These are phyloP conservation scores for Claviceps maximensis DNA, from an alignment of 2,329 filamentous ascomycete species.

Conservation along the genomic window DNA sequence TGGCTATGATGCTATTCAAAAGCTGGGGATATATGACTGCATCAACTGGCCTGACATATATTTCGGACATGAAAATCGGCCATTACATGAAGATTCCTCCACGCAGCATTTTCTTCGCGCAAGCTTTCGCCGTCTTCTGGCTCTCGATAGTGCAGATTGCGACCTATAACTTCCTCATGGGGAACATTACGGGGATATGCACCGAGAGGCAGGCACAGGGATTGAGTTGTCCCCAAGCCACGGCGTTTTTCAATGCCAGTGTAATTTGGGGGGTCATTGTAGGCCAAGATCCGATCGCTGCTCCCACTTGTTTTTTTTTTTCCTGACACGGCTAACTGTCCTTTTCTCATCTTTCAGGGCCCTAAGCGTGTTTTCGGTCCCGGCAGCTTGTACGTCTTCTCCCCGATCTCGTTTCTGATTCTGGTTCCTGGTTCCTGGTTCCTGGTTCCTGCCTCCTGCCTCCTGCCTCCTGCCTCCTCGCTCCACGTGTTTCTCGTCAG, in stretches of 20 bases:
- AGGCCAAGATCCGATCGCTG: background rate
- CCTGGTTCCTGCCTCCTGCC: no score
- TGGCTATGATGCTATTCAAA: slow-evolving; percentile 37
- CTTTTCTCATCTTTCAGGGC: slow-evolving; percentile 1
- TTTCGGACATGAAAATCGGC: slow-evolving; percentile 35
- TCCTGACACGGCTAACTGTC: background rate
- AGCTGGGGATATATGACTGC: slow-evolving; percentile 29
- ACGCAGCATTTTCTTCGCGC: slow-evolving; percentile 31
- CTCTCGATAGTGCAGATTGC: slow-evolving; percentile 21
- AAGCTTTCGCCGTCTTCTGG: slow-evolving; percentile 23
- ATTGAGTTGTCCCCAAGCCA: slow-evolving; percentile 41
- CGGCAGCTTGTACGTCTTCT: slow-evolving; percentile 18
- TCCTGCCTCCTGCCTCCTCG: no score
- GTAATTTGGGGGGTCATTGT: slow-evolving; percentile 47
- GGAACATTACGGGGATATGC: slow-evolving; percentile 40
- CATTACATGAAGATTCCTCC: slow-evolving; percentile 39
- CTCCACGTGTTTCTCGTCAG: no score
- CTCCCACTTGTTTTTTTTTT: background rate
- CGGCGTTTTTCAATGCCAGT: slow-evolving; percentile 44
- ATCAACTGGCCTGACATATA: slow-evolving; percentile 29
- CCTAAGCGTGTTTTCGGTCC: slow-evolving; percentile 18
- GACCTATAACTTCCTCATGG: slow-evolving; percentile 24
- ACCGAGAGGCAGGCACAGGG: slow-evolving; percentile 29
- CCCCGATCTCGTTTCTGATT: no score
- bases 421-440: no score